These are phyloP conservation scores for Pythium vanterpoolii DNA, from an alignment of 352 stramenopile genomes.

Conservation along the genomic window DNA sequence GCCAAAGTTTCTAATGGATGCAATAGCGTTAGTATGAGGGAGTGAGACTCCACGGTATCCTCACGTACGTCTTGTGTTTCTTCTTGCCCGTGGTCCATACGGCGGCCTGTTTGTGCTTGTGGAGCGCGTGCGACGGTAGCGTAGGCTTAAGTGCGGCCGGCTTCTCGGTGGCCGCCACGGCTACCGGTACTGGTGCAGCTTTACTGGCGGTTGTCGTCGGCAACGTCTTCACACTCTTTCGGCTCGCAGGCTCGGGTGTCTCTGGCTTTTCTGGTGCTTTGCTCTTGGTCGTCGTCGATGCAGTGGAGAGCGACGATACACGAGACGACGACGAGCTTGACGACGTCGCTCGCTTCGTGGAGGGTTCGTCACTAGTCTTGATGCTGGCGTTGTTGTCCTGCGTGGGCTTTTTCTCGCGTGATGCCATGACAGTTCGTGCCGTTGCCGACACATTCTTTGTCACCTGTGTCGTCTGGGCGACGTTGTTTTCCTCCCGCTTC, in stretches of 20 bases:
- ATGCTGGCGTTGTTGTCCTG: conserved; percentile 19
- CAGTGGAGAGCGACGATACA: background rate
- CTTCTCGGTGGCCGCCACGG: conserved; percentile 9
- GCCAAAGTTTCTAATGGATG: conserved; percentile 52
- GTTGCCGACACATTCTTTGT: conserved; percentile 5
- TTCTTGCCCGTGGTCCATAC: conserved; percentile 70
- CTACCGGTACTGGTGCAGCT: background rate
- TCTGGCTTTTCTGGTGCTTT: conserved; percentile 21
- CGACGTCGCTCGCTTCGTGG: conserved; percentile 7
- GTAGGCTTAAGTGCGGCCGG: conserved; percentile 7
- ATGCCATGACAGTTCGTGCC: background rate
- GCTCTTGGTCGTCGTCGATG: background rate
- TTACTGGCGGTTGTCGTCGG: background rate
- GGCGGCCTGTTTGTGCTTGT: conserved; percentile 75
- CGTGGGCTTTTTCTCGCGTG: conserved; percentile 1
- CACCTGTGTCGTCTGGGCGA: background rate
- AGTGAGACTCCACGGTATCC: background rate
- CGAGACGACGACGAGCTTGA: conserved; percentile 11
- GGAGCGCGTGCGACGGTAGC: conserved; percentile 49
- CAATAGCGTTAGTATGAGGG: background rate
- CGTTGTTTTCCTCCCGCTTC: conserved; percentile 24
- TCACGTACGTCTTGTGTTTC: conserved; percentile 67
- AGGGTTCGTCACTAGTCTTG: conserved; percentile 4
- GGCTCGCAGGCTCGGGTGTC: conserved; percentile 6
- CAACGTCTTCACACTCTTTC: conserved; percentile 24